These are phyloP conservation scores for Pholiota molesta DNA, from an alignment of 768 basidiomycete genomes.

Conservation along the genomic window DNA sequence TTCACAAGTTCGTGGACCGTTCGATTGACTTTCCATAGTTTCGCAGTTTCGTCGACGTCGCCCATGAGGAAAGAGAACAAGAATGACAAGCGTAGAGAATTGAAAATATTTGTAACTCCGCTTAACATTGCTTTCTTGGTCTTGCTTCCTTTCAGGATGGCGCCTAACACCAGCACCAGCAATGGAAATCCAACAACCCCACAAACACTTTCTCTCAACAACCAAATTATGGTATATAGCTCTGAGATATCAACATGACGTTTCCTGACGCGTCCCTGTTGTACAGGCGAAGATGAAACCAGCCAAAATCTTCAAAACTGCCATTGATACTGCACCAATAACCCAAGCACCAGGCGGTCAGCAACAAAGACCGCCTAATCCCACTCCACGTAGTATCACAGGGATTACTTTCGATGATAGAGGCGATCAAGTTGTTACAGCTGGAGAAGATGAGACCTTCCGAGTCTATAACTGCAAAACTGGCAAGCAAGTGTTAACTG, in stretches of 20 bases:
- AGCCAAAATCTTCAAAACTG: conserved; percentile 83
- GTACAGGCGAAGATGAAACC: conserved; percentile 77
- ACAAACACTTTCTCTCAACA: conserved; percentile 26
- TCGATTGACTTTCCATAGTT: conserved; percentile 93
- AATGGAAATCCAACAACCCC: conserved; percentile 29
- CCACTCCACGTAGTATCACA: conserved; percentile 76
- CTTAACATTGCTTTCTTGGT: conserved; percentile 23
- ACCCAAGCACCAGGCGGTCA: conserved; percentile 44
- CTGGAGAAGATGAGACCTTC: conserved; percentile 92
- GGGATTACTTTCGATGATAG: conserved; percentile 90
- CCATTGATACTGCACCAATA: conserved; percentile 58
- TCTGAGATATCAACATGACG: not conserved
- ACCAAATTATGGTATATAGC: conserved; percentile 51
- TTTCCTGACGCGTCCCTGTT: conserved; percentile 12
- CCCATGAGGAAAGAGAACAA: conserved; percentile 49
- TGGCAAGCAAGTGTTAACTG: conserved; percentile 79
- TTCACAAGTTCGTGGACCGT: conserved; percentile 96
- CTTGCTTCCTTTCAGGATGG: conserved; percentile 32
- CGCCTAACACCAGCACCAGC: conserved; percentile 45
- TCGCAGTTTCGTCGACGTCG: conserved; percentile 80
- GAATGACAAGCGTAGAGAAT: conserved; percentile 20
- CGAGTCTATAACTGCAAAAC: conserved; percentile 85
- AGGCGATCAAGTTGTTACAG: conserved; percentile 86
- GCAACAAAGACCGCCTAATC: conserved; percentile 37
- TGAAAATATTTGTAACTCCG: conserved; percentile 60